phyloP scores from a whole-genome alignment of 169 alveolate genomes.

The Plasmodium malariae region DNA sequence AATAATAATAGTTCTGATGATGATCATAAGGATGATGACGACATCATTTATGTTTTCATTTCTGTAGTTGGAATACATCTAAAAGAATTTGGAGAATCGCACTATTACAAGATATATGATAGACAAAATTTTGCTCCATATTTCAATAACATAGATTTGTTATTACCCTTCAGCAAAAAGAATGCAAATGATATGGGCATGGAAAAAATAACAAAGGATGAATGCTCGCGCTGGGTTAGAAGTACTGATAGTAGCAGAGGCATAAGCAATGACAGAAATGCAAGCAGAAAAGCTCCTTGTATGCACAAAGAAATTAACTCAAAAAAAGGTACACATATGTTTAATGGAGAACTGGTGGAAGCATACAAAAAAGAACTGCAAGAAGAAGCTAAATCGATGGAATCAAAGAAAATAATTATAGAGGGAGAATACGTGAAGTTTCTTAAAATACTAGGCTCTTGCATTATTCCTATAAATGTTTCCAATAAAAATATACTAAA shows the following conservation, averaged over 20 bases:
- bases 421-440: conserved; percentile 19
- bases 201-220: no score
- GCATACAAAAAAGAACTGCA: conserved; percentile 1
- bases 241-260: no score
- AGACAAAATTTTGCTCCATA: neutral
- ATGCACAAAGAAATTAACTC: neutral
- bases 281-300: neutral
- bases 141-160: neutral
- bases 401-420: conserved; percentile 7
- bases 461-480: conserved; percentile 47
- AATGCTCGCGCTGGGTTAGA: no score
- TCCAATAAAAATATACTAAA: neutral
- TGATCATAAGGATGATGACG: no score
- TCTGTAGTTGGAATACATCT: conserved; percentile 48
- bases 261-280: neutral
- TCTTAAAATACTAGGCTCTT: conserved; percentile 50
- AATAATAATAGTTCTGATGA: no score
- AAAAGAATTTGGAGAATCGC: conserved; percentile 11
- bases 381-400: neutral
- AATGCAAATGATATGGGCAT: no score
- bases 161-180: no score
- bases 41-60: conserved; percentile 44
- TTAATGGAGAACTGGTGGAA: conserved; percentile 5
- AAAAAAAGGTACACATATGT: neutral
- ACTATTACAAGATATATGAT: conserved; percentile 1